Conservation (phyloP, 371 early-diverging fungal genomes). For the Actinomucor elegans region DNA sequence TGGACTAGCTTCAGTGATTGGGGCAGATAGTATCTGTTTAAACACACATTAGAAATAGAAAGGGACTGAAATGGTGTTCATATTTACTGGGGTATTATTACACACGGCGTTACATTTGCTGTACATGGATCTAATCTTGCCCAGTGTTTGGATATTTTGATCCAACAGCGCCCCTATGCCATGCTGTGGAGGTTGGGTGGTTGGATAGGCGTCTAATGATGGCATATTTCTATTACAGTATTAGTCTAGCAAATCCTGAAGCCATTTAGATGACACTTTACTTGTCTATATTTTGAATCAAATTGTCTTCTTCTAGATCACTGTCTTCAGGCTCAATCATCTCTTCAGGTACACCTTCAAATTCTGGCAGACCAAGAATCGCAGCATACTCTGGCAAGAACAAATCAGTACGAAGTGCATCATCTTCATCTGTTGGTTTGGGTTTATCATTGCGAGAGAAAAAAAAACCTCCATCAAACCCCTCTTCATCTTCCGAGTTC, state of each 20-base stretch:
- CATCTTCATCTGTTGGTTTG: conserved; percentile 37
- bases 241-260: background rate
- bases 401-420: conserved; percentile 33
- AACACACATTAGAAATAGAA: background rate
- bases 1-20: background rate
- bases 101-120: conserved; percentile 66
- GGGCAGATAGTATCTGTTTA: background rate
- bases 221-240: background rate
- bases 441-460: conserved; percentile 37
- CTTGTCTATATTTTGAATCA: background rate
- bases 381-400: conserved; percentile 56
- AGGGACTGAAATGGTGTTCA: too few relatives aligned
- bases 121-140: conserved; percentile 66
- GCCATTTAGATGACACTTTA: background rate
- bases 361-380: conserved; percentile 48
- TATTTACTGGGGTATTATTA: conserved; percentile 42
- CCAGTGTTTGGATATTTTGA: conserved; percentile 59
- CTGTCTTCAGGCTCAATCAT: conserved; percentile 15
- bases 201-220: conserved; percentile 53
- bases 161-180: conserved; percentile 54
- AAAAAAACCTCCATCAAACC: conserved; percentile 46
- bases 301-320: background rate
- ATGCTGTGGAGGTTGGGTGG: conserved; percentile 53
- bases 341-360: conserved; percentile 11
- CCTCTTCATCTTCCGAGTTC: conserved; percentile 50